Conservation (phyloP, 257 asterid species). For the Voacanga thouarsii region DNA sequence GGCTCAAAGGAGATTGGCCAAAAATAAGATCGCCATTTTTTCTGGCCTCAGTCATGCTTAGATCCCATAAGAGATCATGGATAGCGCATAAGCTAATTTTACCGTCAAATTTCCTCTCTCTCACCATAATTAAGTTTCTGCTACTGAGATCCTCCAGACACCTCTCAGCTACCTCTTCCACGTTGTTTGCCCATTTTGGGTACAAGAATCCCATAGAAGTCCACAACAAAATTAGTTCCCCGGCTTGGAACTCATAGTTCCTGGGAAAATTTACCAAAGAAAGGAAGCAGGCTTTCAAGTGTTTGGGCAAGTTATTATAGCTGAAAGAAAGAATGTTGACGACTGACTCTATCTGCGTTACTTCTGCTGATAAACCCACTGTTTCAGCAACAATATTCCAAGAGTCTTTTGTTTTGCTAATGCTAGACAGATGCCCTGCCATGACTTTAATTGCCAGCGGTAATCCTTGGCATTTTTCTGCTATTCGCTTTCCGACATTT, state of each 20-base stretch:
- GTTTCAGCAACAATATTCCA: not conserved
- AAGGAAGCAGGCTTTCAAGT: slow-evolving; percentile 34
- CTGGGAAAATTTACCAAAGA: slow-evolving; percentile 36
- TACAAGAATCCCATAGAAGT: slow-evolving; percentile 34
- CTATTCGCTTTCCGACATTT: not conserved
- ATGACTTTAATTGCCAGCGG: not conserved
- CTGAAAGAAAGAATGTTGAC: slow-evolving; percentile 22
- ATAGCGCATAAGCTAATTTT: slow-evolving; percentile 28
- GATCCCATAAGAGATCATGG: slow-evolving; percentile 32
- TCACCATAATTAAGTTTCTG: slow-evolving; percentile 28
- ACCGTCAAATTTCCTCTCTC: slow-evolving; percentile 20
- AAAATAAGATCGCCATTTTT: slow-evolving; percentile 7
- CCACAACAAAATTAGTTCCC: slow-evolving; percentile 27
- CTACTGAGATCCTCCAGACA: slow-evolving; percentile 32
- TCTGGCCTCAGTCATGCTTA: slow-evolving; percentile 37
- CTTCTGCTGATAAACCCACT: not conserved
- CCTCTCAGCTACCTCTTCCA: slow-evolving; percentile 28
- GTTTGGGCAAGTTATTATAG: slow-evolving; percentile 30
- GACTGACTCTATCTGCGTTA: not conserved
- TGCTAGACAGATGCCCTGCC: not conserved
- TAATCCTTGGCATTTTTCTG: not conserved
- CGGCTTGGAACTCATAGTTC: slow-evolving; percentile 28
- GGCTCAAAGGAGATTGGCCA: no score
- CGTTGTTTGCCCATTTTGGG: not conserved
- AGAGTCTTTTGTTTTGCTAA: not conserved